phyloP scores from a whole-genome alignment of 352 stramenopile genomes.

The Pythium dissimile region DNA sequence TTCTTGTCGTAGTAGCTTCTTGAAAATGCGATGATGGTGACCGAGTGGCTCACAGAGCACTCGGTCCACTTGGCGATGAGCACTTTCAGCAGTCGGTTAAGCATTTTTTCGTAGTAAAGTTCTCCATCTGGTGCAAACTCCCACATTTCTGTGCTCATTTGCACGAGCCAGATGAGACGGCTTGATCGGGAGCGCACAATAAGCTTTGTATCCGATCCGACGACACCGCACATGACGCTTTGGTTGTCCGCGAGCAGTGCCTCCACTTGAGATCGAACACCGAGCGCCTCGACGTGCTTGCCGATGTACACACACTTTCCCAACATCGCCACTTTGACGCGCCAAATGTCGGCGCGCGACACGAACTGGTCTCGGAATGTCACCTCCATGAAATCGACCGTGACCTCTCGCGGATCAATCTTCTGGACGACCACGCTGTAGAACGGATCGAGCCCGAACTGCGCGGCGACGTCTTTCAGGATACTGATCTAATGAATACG shows the following conservation, averaged over 20 bases:
- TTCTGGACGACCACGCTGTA: conserved; percentile 49
- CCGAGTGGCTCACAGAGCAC: conserved; percentile 82
- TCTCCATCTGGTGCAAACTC: conserved; percentile 86
- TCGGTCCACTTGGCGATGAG: conserved; percentile 86
- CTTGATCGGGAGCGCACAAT: conserved; percentile 93
- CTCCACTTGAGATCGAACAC: conserved; percentile 90
- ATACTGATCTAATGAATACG: conserved; percentile 48
- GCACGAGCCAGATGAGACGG: conserved; percentile 96
- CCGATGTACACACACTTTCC: conserved; percentile 77
- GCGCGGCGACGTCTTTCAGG: conserved; percentile 64
- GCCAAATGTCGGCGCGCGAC: conserved; percentile 87
- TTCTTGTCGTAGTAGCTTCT: conserved; percentile 81
- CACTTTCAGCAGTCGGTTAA: conserved; percentile 70
- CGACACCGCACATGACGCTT: conserved; percentile 87
- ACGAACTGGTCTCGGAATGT: conserved; percentile 91
- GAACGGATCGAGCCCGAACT: conserved; percentile 72
- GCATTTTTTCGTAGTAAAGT: conserved; percentile 91
- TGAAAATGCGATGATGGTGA: conserved; percentile 92
- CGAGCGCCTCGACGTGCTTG: conserved; percentile 56
- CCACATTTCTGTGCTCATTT: conserved; percentile 96
- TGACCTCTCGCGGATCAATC: conserved; percentile 52
- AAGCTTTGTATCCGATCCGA: conserved; percentile 96
- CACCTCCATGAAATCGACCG: conserved; percentile 84
- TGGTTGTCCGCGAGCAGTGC: conserved; percentile 76
- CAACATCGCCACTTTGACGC: conserved; percentile 79